Evolutionary conservation across 805 yeast species (phyloP), one percentile per base, ranked within the genome.

Genomic region (Pichia membranifaciens): DNA sequence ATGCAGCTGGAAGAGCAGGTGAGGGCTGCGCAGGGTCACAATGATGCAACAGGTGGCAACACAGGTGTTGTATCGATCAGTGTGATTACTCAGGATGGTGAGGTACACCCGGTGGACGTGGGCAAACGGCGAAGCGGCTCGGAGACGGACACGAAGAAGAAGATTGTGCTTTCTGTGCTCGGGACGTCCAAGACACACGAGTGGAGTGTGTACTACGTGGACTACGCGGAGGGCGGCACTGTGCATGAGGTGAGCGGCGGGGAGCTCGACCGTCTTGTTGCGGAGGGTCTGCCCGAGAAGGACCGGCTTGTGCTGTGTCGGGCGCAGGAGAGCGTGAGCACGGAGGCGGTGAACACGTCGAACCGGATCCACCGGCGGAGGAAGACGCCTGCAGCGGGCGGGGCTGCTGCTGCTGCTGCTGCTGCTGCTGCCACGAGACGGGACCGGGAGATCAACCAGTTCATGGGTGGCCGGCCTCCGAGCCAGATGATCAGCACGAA

Each of bases 401-500:
- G 22, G 31, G 17, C 34, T 31, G 8, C 48, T 52, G 25, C 39
- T 28, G 38, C 45, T 23, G 17, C n/a, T 16, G n/a, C n/a, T 34
- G n/a, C 9, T 48, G 29, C 16, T 39, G n/a, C n/a, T n/a, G n/a
- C n/a, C n/a, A n/a, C n/a, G n/a, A n/a, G n/a, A 28, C 22, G n/a
- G 37, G 28, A 43, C 31, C 9, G 49, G 53, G 33, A 43, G 29
- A 41, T 50, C 21, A 17, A 50, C 34, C 17, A 69, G 47, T 75
- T 86, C 50, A 82, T 83, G 64, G 95, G 95, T 21, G 96, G 87
- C 63, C 74, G 99, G 58, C 99, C 99, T 6, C 90, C 98, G 1
- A 82, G 93, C 50, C 95, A 88, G 60, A 75, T 90, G 56, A 93
- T 91, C 51, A 87, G 97, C 1, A 81, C 90, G 2, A 88, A 91